A percentile compares a stretch with the other conserved stretches of the same genome.
Conservation (phyloP, 352 stramenopile species). For the Pythium phragmitis region DNA sequence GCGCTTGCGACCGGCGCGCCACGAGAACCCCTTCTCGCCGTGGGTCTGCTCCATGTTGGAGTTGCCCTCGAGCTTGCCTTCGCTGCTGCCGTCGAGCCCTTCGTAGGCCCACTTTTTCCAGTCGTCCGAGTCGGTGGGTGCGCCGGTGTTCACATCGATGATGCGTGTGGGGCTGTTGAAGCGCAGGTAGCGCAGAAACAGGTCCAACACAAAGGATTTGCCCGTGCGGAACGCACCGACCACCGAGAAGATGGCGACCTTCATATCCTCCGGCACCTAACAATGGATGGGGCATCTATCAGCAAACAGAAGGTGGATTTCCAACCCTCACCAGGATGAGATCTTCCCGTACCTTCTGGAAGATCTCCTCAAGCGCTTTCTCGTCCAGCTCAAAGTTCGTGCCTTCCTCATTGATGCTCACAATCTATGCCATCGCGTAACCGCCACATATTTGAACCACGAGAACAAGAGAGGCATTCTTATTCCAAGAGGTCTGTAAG, state of each 20-base stretch:
- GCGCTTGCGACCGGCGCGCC: conserved; percentile 93
- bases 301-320: neutral
- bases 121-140: conserved; percentile 37
- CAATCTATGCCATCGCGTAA: conserved; percentile 42
- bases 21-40: conserved; percentile 93
- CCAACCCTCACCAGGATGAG: neutral
- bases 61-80: conserved; percentile 79
- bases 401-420: conserved; percentile 87
- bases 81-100: conserved; percentile 47
- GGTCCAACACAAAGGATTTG: conserved; percentile 98
- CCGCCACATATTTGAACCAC: neutral
- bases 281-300: neutral
- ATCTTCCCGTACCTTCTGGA: conserved; percentile 21
- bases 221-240: conserved; percentile 98
- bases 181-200: conserved; percentile 97
- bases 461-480: neutral
- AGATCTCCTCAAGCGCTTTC: conserved; percentile 65
- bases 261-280: conserved; percentile 89
- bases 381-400: conserved; percentile 86
- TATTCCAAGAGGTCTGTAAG: neutral
- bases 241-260: conserved; percentile 97
- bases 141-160: conserved; percentile 33
- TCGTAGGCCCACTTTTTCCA: conserved; percentile 72
- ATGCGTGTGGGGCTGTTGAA: conserved; percentile 55
- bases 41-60: conserved; percentile 80